Base-by-base conservation (phyloP, 2,329 filamentous ascomycete genomes). In the Pleoardoris graminearum region DNA sequence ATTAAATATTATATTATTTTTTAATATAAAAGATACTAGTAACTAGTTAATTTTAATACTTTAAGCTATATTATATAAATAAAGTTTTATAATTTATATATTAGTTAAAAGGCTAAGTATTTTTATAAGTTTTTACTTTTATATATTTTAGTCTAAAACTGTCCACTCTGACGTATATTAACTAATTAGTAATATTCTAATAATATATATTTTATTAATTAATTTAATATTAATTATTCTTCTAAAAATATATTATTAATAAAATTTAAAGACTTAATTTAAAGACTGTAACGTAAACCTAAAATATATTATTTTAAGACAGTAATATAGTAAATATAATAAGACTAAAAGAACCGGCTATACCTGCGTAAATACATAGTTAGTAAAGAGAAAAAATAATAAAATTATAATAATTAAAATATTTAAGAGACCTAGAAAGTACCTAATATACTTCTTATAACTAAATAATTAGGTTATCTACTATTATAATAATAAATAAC, bases 321-420 rank as follows among this genome's bases (percentile, higher is more conserved):
- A 16, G 37, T 16, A 39, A 39, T 39, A 39, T 25, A 16, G 21
- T 16, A 39, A 39, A 39, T 39, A 16, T 21, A 16, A 39, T 16
- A 16, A 39, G 37, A 16, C 37, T 16, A 39, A 39, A 39, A 39
- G 17, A 25, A 39, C 37, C 37, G 37, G 37, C 37, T 39, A 39
- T 21, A 39, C 17, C 37, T 39, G 37, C 37, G 37, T 39, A 17
- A 21, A 39, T 39, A 16, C 37, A 14, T 7, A 39, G 37, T 2
- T 17, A 21, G 37, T 16, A 19, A 39, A 39, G 37, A 16, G 37
- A 16, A 16, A 39, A 21, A 39, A 39, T 17, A 16, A 16, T 16
- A 16, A 39, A 39, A 17, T 39, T 39, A 39, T 39, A 7, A 17
- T 39, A 16, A 39, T 14, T 7, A 16, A 16, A 16, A 39, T 17